Percentiles rank a stretch among this genome's conserved stretches.
These are phyloP conservation scores for Sutorius australiensis DNA, from an alignment of 768 basidiomycete genomes.

Conservation along the genomic window DNA sequence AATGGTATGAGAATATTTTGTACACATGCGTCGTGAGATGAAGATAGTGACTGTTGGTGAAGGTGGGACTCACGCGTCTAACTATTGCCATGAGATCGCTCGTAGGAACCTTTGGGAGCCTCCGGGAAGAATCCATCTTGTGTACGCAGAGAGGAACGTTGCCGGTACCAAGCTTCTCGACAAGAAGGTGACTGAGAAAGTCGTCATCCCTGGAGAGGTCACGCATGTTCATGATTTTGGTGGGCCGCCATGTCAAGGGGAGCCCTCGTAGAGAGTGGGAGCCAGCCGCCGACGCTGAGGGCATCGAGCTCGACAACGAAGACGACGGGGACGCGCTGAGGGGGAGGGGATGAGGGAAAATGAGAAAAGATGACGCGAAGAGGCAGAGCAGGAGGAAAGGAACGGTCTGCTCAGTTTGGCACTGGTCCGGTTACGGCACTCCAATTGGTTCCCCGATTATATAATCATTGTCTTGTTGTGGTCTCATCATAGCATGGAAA, in stretches of 20 bases:
- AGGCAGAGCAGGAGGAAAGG: conserved; percentile 26
- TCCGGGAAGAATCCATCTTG: conserved; percentile 80
- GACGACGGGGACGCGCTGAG: conserved; percentile 23
- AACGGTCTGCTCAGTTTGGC: conserved; percentile 15
- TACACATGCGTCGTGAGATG: conserved; percentile 15
- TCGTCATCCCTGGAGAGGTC: conserved; percentile 90
- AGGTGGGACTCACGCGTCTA: conserved; percentile 59
- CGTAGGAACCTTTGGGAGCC: conserved; percentile 72
- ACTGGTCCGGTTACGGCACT: conserved; percentile 33
- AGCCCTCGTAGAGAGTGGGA: conserved; percentile 21
- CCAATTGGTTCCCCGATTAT: conserved; percentile 15
- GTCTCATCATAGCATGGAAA: conserved; percentile 6
- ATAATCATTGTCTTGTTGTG: conserved; percentile 12
- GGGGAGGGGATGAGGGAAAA: conserved; percentile 4
- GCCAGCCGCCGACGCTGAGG: conserved; percentile 27
- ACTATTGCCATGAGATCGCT: conserved; percentile 67
- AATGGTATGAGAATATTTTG: conserved; percentile 23
- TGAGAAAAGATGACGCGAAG: conserved; percentile 31
- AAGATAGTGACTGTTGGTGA: conserved; percentile 24
- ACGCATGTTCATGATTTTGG: conserved; percentile 87
- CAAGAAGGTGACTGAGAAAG: conserved; percentile 83
- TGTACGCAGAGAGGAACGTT: conserved; percentile 78
- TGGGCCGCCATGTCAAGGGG: conserved; percentile 65
- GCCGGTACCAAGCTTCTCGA: conserved; percentile 84
- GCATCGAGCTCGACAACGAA: conserved; percentile 30